These are phyloP conservation scores for Arthrinium puccinioides DNA, from an alignment of 2,329 filamentous ascomycete species.

Conservation along the genomic window DNA sequence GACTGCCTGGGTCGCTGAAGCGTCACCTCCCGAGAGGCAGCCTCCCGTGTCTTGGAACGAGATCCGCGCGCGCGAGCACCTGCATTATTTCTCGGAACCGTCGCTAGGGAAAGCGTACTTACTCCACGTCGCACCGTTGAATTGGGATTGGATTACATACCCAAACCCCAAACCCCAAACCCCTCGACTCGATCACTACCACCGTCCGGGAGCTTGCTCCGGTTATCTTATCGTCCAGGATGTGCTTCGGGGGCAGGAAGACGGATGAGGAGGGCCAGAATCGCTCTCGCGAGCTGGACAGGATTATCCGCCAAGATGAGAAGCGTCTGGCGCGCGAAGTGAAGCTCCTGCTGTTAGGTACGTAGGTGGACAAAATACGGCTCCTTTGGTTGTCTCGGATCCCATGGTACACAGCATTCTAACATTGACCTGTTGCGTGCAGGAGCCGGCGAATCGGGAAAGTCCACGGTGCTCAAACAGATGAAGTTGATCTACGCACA, in stretches of 20 bases:
- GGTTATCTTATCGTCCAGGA: too few species aligned
- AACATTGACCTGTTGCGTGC: conserved; percentile 9
- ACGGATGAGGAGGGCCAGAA: conserved; percentile 40
- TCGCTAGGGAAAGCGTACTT: too few species aligned
- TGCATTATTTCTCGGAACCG: too few species aligned
- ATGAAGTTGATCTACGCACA: conserved; percentile 97
- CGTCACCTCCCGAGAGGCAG: too few species aligned
- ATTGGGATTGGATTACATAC: too few species aligned
- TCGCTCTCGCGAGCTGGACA: conserved; percentile 75
- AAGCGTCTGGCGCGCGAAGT: conserved; percentile 81
- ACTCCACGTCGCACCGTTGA: too few species aligned
- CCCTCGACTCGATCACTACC: too few species aligned
- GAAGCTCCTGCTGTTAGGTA: conserved; percentile 89
- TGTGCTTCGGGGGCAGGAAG: conserved; percentile 58
- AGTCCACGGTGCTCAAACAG: conserved; percentile 96
- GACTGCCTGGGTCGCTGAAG: too few species aligned
- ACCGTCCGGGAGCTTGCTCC: too few species aligned
- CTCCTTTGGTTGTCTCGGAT: background rate
- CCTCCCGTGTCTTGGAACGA: too few species aligned
- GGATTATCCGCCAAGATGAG: conserved; percentile 76
- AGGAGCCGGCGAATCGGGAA: conserved; percentile 94
- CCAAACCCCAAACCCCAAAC: too few species aligned
- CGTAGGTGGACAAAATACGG: conserved; percentile 20
- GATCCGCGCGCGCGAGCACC: too few species aligned
- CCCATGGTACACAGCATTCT: conserved; percentile 3